These are phyloP conservation scores for Fusarium mexicanum DNA, from an alignment of 2,329 filamentous ascomycete genomes.

Conservation along the genomic window DNA sequence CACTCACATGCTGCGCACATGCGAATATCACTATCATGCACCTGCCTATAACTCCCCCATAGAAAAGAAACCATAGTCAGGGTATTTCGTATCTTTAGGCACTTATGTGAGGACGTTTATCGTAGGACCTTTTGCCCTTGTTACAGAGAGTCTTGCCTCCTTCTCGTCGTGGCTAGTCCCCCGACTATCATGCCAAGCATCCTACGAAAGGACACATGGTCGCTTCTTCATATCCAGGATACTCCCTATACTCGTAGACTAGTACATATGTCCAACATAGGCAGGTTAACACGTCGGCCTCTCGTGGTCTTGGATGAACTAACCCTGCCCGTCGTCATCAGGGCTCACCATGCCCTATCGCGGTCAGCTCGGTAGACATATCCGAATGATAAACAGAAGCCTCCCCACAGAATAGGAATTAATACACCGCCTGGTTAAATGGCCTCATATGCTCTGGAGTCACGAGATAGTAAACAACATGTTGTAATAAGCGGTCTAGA, in stretches of 20 bases:
- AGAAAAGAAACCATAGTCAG: neutral
- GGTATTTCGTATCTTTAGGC: neutral
- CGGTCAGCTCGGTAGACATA: neutral
- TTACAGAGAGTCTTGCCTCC: constrained; percentile 14
- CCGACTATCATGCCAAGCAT: constrained; percentile 11
- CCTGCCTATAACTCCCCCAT: neutral
- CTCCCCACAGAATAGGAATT: constrained; percentile 3
- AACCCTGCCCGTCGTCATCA: neutral
- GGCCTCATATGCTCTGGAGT: constrained; percentile 6
- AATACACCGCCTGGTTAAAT: constrained; percentile 25
- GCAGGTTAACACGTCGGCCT: neutral
- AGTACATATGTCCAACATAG: neutral
- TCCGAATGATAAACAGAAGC: neutral
- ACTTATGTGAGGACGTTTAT: constrained; percentile 3
- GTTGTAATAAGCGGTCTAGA: constrained; percentile 26
- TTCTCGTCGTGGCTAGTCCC: constrained; percentile 26
- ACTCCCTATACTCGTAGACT: neutral
- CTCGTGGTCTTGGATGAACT: neutral
- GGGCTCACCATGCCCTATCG: constrained; percentile 23
- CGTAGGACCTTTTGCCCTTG: constrained; percentile 16
- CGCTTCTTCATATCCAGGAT: neutral
- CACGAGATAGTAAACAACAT: neutral
- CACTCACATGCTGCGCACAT: neutral
- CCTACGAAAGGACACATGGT: neutral
- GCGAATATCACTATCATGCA: neutral